These are phyloP conservation scores for Clitoria ternatea DNA, from an alignment of 306 rosid species.

Conservation along the genomic window DNA sequence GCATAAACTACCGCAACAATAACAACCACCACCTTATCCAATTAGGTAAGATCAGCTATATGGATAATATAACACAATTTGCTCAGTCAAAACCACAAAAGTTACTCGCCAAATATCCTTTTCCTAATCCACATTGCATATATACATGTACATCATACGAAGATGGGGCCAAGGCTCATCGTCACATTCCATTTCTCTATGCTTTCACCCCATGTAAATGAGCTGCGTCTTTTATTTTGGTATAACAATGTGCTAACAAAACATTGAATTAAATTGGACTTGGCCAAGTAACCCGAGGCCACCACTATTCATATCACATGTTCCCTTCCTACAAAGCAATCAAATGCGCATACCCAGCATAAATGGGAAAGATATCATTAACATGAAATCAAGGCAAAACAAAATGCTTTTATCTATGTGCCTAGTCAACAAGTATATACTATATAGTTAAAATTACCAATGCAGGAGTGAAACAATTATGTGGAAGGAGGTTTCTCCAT, in stretches of 20 bases:
- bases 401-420: no score
- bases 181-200: neutral
- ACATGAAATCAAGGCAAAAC: neutral
- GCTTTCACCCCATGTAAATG: neutral
- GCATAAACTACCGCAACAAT: neutral
- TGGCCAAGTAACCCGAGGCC: neutral
- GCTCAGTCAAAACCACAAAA: neutral
- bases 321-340: slow-evolving; percentile 2
- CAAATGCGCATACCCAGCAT: slow-evolving; percentile 1
- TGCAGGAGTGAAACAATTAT: neutral
- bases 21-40: no score
- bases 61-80: no score
- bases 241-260: neutral
- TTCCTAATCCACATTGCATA: neutral
- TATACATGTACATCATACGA: neutral
- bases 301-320: neutral
- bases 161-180: neutral
- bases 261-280: neutral
- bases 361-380: neutral
- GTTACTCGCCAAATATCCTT: neutral
- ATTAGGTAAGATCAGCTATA: no score
- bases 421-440: no score
- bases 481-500: neutral
- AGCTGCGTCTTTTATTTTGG: neutral
- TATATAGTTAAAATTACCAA: neutral